Evolutionary conservation across 306 rosid genomes (phyloP).

Genomic region (Astragalus glycyphyllos): DNA sequence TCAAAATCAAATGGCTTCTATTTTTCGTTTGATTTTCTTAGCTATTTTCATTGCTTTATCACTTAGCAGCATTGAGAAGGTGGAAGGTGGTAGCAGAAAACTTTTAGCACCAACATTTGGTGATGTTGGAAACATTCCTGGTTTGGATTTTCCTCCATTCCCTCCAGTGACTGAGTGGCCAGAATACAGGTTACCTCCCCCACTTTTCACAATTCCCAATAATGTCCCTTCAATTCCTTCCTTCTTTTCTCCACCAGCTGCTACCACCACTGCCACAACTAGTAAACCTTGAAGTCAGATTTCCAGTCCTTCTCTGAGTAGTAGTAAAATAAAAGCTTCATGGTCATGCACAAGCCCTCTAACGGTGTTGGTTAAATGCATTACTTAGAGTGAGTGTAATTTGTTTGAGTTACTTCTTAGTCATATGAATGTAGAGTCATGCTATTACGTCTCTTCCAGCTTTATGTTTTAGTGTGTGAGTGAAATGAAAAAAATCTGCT

Average conservation of each 20-base stretch:
- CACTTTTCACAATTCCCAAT: constrained; percentile 16
- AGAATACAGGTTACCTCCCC: constrained; percentile 50
- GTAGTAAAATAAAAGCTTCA: not conserved
- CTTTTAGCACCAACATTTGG: constrained; percentile 39
- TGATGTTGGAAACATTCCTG: not conserved
- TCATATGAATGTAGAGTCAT: not conserved
- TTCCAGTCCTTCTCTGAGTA: no score
- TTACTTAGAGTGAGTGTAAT: not conserved
- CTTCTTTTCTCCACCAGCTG: constrained; percentile 44
- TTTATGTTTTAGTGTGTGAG: constrained; percentile 8
- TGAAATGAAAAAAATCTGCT: no score
- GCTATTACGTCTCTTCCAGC: not conserved
- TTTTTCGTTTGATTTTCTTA: constrained; percentile 17
- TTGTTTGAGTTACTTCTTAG: not conserved
- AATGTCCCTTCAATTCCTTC: constrained; percentile 9
- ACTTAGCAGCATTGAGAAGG: constrained; percentile 38
- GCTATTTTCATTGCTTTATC: constrained; percentile 36
- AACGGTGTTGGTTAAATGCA: not conserved
- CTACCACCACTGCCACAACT: not conserved
- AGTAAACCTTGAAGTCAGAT: constrained; percentile 49
- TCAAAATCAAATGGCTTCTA: constrained; percentile 39
- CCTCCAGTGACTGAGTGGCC: constrained; percentile 43
- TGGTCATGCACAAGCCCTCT: constrained; percentile 6
- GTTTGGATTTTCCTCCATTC: constrained; percentile 25
- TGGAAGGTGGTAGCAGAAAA: constrained; percentile 37